Conservation (phyloP, 768 basidiomycete species). For the Cystobasidiopsis lactophilus region DNA sequence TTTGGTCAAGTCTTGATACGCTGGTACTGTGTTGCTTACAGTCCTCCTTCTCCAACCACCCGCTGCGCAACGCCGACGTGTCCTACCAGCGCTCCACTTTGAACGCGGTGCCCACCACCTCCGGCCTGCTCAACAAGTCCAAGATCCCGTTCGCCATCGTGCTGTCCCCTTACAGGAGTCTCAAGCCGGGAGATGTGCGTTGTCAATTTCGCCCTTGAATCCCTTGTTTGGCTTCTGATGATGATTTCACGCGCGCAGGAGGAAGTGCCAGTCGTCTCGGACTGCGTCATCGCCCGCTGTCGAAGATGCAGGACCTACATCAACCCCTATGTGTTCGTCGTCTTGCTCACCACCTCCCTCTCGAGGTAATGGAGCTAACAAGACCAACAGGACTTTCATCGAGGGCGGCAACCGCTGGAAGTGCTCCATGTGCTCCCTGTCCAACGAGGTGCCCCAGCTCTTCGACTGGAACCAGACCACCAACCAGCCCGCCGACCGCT, state of each 20-base stretch:
- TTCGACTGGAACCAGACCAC: conserved; percentile 94
- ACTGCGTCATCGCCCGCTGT: conserved; percentile 88
- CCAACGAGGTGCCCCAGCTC: conserved; percentile 90
- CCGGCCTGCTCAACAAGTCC: conserved; percentile 63
- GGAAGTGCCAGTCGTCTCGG: conserved; percentile 67
- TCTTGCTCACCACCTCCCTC: no score
- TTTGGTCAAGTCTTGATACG: conserved; percentile 17
- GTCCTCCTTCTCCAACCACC: conserved; percentile 54
- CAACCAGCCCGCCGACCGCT: conserved; percentile 86
- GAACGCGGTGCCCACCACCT: conserved; percentile 78
- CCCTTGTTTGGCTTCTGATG: no score
- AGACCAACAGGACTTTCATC: conserved; percentile 43
- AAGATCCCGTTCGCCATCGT: conserved; percentile 77
- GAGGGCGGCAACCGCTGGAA: conserved; percentile 98
- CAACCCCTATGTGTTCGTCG: conserved; percentile 54
- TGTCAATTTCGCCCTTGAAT: neutral
- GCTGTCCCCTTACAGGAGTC: conserved; percentile 68
- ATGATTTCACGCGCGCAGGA: conserved; percentile 29
- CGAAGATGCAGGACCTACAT: conserved; percentile 90
- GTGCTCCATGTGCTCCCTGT: conserved; percentile 96
- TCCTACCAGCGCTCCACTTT: conserved; percentile 81
- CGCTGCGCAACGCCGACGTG: conserved; percentile 59
- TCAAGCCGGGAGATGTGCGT: conserved; percentile 41
- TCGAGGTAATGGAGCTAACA: neutral
- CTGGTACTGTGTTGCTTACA: conserved; percentile 6